phyloP scores from a whole-genome alignment of 768 basidiomycete genomes.

The Amanita muscaria region DNA sequence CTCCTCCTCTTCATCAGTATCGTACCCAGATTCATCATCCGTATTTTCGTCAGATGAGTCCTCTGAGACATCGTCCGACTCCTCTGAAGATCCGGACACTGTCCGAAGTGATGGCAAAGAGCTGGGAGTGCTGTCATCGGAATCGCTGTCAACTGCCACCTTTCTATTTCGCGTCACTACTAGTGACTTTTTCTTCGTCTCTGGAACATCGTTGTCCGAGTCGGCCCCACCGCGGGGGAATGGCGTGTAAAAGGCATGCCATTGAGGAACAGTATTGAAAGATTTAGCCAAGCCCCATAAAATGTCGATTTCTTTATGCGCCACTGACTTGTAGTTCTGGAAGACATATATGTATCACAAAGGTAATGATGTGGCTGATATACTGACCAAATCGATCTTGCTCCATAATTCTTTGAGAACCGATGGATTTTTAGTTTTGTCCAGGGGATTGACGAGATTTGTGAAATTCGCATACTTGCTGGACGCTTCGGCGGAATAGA shows the following conservation, averaged over 20 bases:
- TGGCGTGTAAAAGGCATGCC: conserved; percentile 39
- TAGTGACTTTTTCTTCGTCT: conserved; percentile 15
- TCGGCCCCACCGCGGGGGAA: conserved; percentile 20
- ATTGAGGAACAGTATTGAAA: conserved; percentile 46
- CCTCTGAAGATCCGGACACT: conserved; percentile 53
- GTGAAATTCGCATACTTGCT: conserved; percentile 41
- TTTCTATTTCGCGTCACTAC: conserved; percentile 27
- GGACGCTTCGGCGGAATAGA: conserved; percentile 51
- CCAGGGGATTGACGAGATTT: conserved; percentile 49
- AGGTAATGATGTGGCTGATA: neutral
- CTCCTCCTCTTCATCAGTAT: conserved; percentile 63
- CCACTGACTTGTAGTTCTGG: conserved; percentile 52
- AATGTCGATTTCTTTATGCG: conserved; percentile 48
- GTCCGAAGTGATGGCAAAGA: conserved; percentile 66
- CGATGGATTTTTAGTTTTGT: conserved; percentile 38
- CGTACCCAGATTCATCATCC: conserved; percentile 32
- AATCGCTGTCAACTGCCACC: conserved; percentile 42
- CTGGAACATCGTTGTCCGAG: conserved; percentile 13
- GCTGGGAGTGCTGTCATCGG: conserved; percentile 28
- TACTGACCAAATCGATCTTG: conserved; percentile 46
- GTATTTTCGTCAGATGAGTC: conserved; percentile 28
- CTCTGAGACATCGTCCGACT: conserved; percentile 31
- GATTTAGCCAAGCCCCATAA: conserved; percentile 57
- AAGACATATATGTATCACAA: neutral
- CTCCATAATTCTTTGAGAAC: conserved; percentile 60